Conservation (phyloP, 2,329 filamentous ascomycete species). For the Stromatinia cepivora region DNA sequence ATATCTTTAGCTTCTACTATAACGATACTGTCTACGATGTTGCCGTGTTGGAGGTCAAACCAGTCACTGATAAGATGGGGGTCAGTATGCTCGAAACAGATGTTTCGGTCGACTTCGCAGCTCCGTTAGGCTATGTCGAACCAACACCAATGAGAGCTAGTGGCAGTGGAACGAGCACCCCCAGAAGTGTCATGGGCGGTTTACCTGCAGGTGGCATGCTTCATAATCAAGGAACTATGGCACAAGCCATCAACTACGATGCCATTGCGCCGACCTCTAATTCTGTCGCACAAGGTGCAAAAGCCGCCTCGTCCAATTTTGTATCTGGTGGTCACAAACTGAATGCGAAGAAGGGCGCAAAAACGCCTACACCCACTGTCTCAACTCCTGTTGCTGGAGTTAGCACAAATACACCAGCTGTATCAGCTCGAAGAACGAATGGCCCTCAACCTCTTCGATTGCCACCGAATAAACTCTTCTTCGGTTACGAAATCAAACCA, state of each 20-base stretch:
- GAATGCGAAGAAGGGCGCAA: conserved; percentile 78
- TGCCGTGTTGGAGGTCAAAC: conserved; percentile 90
- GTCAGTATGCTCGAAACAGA: conserved; percentile 97
- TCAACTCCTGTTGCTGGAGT: conserved; percentile 68
- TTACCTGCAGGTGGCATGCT: conserved; percentile 71
- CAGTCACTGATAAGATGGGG: conserved; percentile 75
- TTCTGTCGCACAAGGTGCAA: conserved; percentile 61
- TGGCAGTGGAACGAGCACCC: conserved; percentile 80
- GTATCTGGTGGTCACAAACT: conserved; percentile 76
- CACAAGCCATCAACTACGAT: conserved; percentile 94
- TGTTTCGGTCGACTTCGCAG: conserved; percentile 91
- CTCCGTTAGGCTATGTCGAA: conserved; percentile 92
- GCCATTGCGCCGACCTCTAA: conserved; percentile 79
- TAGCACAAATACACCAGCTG: conserved; percentile 42
- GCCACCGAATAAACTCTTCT: conserved; percentile 88
- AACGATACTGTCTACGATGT: conserved; percentile 94
- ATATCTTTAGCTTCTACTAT: conserved; percentile 94
- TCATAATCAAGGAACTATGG: conserved; percentile 89
- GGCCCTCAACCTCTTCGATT: conserved; percentile 85
- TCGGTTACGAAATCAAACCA: conserved; percentile 91
- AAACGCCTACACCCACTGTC: conserved; percentile 69
- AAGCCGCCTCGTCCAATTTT: conserved; percentile 74
- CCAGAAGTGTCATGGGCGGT: conserved; percentile 64
- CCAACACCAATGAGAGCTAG: conserved; percentile 57
- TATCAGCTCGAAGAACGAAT: conserved; percentile 55